phyloP scores from a whole-genome alignment of 495 filamentous ascomycete genomes.

The Neurospora terricola region DNA sequence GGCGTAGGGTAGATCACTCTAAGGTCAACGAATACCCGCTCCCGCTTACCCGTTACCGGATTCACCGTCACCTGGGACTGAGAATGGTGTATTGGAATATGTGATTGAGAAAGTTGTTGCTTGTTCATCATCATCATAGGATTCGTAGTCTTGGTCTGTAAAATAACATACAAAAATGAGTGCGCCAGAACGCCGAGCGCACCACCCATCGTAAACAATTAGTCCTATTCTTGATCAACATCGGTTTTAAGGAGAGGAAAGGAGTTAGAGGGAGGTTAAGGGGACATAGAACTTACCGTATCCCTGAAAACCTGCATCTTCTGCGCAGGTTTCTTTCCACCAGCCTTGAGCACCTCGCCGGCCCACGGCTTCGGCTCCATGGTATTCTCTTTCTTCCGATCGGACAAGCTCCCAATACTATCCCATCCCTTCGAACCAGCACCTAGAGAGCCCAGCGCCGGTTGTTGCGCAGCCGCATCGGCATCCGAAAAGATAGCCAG shows the following conservation, averaged over 20 bases:
- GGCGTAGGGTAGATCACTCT: constrained; percentile 72
- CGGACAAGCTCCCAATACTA: constrained; percentile 71
- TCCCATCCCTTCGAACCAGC: constrained; percentile 71
- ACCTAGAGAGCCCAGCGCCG: constrained; percentile 38
- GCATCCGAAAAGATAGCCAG: constrained; percentile 85
- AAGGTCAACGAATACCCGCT: constrained; percentile 80
- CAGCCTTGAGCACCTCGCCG: constrained; percentile 81
- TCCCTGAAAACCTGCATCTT: constrained; percentile 95
- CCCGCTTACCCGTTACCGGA: constrained; percentile 63
- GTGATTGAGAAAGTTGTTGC: constrained; percentile 36
- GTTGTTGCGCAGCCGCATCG: constrained; percentile 38
- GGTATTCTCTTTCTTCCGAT: constrained; percentile 89
- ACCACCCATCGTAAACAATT: constrained; percentile 41
- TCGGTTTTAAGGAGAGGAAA: constrained; percentile 28
- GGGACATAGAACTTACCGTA: constrained; percentile 59
- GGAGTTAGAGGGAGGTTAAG: constrained; percentile 5
- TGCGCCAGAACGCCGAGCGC: constrained; percentile 44
- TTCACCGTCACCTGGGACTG: constrained; percentile 68
- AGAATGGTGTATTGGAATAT: constrained; percentile 37
- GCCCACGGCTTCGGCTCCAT: constrained; percentile 83
- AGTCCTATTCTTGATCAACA: constrained; percentile 97
- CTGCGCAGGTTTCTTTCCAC: constrained; percentile 63
- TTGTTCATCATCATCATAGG: neutral
- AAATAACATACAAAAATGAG: constrained; percentile 46
- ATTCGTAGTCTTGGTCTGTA: constrained; percentile 21